Evolutionary conservation across 768 basidiomycete species (phyloP).

Genomic region (Russula emetica): DNA sequence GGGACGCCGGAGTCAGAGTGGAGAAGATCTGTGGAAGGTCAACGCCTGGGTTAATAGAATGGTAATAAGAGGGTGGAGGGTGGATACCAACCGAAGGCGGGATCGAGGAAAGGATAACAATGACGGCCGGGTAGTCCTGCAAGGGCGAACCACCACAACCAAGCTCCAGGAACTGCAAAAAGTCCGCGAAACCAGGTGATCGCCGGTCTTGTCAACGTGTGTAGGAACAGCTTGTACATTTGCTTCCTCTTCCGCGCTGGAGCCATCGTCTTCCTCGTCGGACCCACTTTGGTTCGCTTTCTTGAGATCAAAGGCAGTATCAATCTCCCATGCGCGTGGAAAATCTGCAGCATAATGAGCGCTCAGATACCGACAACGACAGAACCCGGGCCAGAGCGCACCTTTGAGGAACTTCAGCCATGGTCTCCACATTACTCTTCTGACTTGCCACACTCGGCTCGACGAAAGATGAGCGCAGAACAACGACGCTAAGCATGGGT

Average conservation of each 20-base stretch:
- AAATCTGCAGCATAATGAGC: slow-evolving; percentile 43
- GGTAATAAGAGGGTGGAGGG: background rate
- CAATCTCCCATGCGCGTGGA: slow-evolving; percentile 60
- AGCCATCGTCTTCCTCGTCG: slow-evolving; percentile 36
- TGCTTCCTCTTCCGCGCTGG: slow-evolving; percentile 38
- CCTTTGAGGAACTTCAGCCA: slow-evolving; percentile 69
- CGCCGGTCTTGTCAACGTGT: background rate
- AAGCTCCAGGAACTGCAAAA: slow-evolving; percentile 71
- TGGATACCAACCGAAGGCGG: slow-evolving; percentile 52
- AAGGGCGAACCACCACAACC: slow-evolving; percentile 78
- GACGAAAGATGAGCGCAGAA: slow-evolving; percentile 64
- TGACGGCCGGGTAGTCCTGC: slow-evolving; percentile 75
- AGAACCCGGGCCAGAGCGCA: slow-evolving; percentile 34
- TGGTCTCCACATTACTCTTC: slow-evolving; percentile 63
- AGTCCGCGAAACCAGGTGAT: slow-evolving; percentile 54
- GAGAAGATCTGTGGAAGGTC: slow-evolving; percentile 32
- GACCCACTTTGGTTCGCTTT: slow-evolving; percentile 36
- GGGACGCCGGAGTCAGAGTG: slow-evolving; percentile 29
- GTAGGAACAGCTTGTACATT: slow-evolving; percentile 27
- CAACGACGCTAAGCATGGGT: slow-evolving; percentile 48
- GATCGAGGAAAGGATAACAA: slow-evolving; percentile 79
- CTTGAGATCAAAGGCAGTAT: slow-evolving; percentile 31
- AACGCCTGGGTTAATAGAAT: background rate
- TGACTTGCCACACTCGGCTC: slow-evolving; percentile 71
- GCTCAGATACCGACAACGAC: background rate